Conservation (phyloP, 2,329 filamentous ascomycete genomes). For the Alternaria arbusti region DNA sequence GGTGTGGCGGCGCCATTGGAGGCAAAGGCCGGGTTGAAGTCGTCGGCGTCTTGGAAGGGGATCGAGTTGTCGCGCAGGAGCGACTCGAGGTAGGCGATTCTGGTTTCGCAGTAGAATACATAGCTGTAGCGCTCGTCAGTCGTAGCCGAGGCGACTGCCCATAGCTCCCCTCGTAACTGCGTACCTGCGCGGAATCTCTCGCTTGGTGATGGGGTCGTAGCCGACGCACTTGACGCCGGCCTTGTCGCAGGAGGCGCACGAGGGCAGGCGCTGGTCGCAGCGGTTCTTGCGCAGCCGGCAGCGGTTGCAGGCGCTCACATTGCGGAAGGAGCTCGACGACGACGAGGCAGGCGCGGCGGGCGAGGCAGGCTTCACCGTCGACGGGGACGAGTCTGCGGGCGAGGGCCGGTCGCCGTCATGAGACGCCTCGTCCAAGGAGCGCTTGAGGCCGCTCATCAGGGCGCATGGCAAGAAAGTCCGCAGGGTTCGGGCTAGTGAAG, state of each 20-base stretch:
- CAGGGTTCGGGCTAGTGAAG: slow-evolving; percentile 12
- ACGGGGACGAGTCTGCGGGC: slow-evolving; percentile 31
- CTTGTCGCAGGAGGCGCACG: slow-evolving; percentile 91
- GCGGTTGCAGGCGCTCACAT: slow-evolving; percentile 86
- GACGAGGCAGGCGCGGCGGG: slow-evolving; percentile 37
- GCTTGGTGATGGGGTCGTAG: slow-evolving; percentile 95
- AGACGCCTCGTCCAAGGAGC: slow-evolving; percentile 46
- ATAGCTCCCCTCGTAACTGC: slow-evolving; percentile 1
- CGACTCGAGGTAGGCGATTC: slow-evolving; percentile 82
- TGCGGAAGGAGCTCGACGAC: slow-evolving; percentile 49
- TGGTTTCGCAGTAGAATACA: slow-evolving; percentile 91
- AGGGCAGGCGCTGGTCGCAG: slow-evolving; percentile 90
- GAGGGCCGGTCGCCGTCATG: slow-evolving; percentile 42
- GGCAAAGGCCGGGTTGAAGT: slow-evolving; percentile 60
- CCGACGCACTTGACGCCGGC: slow-evolving; percentile 90
- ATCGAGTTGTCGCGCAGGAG: slow-evolving; percentile 74
- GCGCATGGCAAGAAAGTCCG: slow-evolving; percentile 42
- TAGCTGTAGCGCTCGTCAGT: slow-evolving; percentile 63
- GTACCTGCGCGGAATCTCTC: slow-evolving; percentile 82
- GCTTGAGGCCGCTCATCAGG: slow-evolving; percentile 50
- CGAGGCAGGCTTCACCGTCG: slow-evolving; percentile 38
- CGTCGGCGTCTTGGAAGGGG: slow-evolving; percentile 71
- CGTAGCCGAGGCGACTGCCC: slow-evolving; percentile 1
- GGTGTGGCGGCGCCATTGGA: slow-evolving; percentile 38
- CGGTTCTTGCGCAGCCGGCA: slow-evolving; percentile 92